Evolutionary conservation across 345 rosid genomes (phyloP).

Genomic region (Aurinia saxatilis): DNA sequence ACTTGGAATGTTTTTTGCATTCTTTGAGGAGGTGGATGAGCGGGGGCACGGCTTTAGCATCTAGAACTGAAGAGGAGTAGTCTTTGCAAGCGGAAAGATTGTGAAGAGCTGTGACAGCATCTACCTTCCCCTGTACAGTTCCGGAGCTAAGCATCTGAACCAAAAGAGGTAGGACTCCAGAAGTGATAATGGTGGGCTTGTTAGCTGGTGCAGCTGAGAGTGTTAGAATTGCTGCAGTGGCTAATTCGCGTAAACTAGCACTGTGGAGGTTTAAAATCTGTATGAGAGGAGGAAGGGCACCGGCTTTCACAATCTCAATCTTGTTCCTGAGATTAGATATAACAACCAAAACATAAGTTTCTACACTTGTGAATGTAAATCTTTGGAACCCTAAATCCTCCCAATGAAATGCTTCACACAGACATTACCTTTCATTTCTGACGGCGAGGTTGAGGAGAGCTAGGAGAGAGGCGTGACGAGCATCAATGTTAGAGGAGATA

Average conservation of each 20-base stretch:
- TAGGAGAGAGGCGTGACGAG: slow-evolving; percentile 63
- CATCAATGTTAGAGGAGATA: slow-evolving; percentile 44
- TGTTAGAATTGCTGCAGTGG: slow-evolving; percentile 67
- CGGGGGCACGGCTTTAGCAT: slow-evolving; percentile 56
- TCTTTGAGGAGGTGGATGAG: slow-evolving; percentile 63
- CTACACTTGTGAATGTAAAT: too few species aligned
- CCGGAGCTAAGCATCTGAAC: slow-evolving; percentile 67
- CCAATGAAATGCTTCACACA: too few species aligned
- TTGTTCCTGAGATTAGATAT: slow-evolving; percentile 55
- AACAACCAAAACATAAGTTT: background rate
- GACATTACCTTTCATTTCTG: slow-evolving; percentile 48
- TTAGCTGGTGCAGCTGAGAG: slow-evolving; percentile 71
- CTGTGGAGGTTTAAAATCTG: slow-evolving; percentile 54
- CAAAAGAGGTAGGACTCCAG: slow-evolving; percentile 59
- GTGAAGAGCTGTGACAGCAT: slow-evolving; percentile 69
- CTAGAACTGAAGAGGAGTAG: slow-evolving; percentile 34
- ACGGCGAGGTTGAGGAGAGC: slow-evolving; percentile 79
- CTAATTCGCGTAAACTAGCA: slow-evolving; percentile 49
- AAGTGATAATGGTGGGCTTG: slow-evolving; percentile 47
- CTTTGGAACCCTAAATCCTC: too few species aligned
- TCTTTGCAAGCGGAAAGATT: slow-evolving; percentile 55
- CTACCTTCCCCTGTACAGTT: slow-evolving; percentile 70
- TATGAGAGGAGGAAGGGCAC: slow-evolving; percentile 63
- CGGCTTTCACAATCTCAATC: slow-evolving; percentile 59
- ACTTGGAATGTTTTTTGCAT: slow-evolving; percentile 68